Evolutionary conservation across 371 early-diverging fungal species (phyloP), one percentile per base, ranked within the genome.

Genomic region (Haplosporangium sp.): DNA sequence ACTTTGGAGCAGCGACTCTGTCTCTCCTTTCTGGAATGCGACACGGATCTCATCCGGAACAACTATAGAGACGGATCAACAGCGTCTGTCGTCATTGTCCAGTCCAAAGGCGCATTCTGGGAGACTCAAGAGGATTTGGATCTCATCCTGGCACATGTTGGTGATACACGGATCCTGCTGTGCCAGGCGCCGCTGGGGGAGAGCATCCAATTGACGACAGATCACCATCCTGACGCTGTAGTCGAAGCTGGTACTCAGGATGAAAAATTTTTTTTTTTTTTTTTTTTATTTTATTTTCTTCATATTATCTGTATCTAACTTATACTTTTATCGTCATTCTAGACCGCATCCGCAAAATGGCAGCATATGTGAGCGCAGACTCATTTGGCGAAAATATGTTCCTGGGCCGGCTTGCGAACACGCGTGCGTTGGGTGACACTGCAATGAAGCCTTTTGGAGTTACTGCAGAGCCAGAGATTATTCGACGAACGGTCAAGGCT

Each of bases 381-480:
- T 93, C 93, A 5, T 93, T 90, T 85, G 93, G 93, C 41, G 92
- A 92, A 69, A 92, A 93, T 63, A 76, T 77, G 41, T 88, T 89
- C 6, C 79, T 93, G 83, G 92, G 92, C 1, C 83, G 83, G 63
- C 70, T 93, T 42, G 93, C 93, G 0, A 92, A 88, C 12, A 91
- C 92, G 50, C 85, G 93, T 20, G 88, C 93, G 0, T 85, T 93
- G 81, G 93, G 93, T 23, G 93, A 93, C 77, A 85, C 88, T 38
- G 84, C 86, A 59, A 80, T 90, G 55, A 93, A 93, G 73, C 83
- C 84, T 12, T 93, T 87, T 70, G 94, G 94, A 6, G 91, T 93
- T 12, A 83, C 92, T 46, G 86, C 94, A 23, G 93, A 93, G 69
- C 93, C 93, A 0, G 93, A 93, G 72, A 71, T 92, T 56, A 81